phyloP scores from a whole-genome alignment of 1,139 yeast species.

The Yamadazyma epiphylla region DNA sequence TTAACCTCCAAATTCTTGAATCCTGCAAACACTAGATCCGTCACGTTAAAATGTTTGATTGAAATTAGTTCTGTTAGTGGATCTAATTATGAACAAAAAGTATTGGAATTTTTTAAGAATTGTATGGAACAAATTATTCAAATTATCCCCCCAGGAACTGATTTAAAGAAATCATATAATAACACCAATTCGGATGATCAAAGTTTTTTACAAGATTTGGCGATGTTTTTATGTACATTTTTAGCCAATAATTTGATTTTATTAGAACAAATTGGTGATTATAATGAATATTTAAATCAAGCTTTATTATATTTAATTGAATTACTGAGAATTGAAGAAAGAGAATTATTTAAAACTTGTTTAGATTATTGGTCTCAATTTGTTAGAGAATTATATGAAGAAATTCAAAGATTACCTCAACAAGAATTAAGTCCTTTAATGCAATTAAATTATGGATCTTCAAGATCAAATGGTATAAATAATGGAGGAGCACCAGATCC shows the following conservation, averaged over 20 bases:
- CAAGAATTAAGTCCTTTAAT: constrained; percentile 69
- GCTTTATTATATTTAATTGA: constrained; percentile 81
- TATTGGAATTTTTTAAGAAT: constrained; percentile 66
- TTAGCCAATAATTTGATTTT: constrained; percentile 71
- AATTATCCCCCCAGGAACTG: constrained; percentile 73
- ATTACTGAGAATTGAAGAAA: constrained; percentile 86
- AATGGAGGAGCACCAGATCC: constrained; percentile 86
- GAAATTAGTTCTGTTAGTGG: constrained; percentile 75
- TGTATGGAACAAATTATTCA: constrained; percentile 69
- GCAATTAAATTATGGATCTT: constrained; percentile 59
- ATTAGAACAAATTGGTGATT: constrained; percentile 61
- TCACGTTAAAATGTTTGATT: constrained; percentile 86
- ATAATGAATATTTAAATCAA: constrained; percentile 58
- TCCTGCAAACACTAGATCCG: constrained; percentile 77
- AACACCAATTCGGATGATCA: constrained; percentile 82
- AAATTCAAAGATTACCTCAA: constrained; percentile 76
- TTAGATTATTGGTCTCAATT: constrained; percentile 90
- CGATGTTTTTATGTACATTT: constrained; percentile 87
- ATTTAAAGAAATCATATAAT: constrained; percentile 69
- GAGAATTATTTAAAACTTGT: constrained; percentile 93
- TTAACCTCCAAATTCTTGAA: constrained; percentile 73
- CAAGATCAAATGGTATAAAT: constrained; percentile 29
- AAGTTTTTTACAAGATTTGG: constrained; percentile 91
- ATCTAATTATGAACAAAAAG: constrained; percentile 62
- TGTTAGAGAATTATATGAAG: constrained; percentile 76